Evolutionary conservation across 305 asterid genomes (phyloP), one percentile per base, ranked within the genome.

Genomic region (Solanum hybrid): DNA sequence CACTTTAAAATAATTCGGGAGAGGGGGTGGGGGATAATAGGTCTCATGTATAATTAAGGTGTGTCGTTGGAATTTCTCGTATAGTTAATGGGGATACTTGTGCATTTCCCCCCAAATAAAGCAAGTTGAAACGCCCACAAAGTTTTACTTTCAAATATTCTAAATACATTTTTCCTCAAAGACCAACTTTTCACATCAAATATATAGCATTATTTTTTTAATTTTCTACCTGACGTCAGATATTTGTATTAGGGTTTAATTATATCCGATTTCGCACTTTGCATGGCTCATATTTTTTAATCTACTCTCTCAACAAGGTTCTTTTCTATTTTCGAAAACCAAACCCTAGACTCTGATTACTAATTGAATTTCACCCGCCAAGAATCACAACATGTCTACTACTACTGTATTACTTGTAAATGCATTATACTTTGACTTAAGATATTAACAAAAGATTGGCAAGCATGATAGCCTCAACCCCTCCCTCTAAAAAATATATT

Each of bases 221-320:
- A 66, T 9, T 9, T 66, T 66, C 5, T 24, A n/a, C 73, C 1
- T 66, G 9, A 2, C 0, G 0, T 9, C 6, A 0, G 0, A 66
- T 66, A 66, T 66, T n/a, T 9, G 6, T 5, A 66, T 66, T 4
- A 2, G 1, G 6, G 3, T n/a, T n/a, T n/a, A 5, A 11, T 1
- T 71, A 71, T 69, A 69, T 71, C 13, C 3, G 1, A 4, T 1
- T 24, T 71, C 3, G 8, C 73, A 1, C 1, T 7, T 64, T 64
- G 1, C 29, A 64, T 20, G 11, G 11, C 1, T 22, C 73, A 51
- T 51, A 64, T 64, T 64, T 64, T n/a, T 64, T 0, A 22, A 64
- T 8, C 73, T 0, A 24, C 4, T 4, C 32, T 69, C 76, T n/a
- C 7, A 11, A 69, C 29, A 9, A 66, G 12, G 5, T 66, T n/a